Evolutionary conservation across 2,329 filamentous ascomycete species (phyloP), one percentile per base, ranked within the genome.

Genomic region (Thermoascus crustaceus): DNA sequence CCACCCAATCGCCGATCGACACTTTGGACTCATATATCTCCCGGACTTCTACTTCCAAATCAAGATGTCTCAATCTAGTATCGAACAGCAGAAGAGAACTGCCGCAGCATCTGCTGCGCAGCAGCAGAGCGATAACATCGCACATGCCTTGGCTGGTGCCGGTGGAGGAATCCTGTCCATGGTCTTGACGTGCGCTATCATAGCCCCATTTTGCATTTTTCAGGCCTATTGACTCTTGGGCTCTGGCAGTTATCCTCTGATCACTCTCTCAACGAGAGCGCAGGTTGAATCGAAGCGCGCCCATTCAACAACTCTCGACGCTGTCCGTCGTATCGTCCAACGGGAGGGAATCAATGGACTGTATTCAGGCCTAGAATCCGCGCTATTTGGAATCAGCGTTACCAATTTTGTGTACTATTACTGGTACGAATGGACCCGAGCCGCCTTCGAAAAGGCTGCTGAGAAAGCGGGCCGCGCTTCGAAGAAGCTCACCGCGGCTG

Each of bases 371-470:
- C 77, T 98, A 40, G 86, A 94, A 62, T 93, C 85, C 43, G 91
- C 91, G 34, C 73, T 98, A 30, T 95, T 98, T 63, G 91, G 91
- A 60, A 96, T 98, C 69, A 91, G 84, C 63, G 81, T 98, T 50
- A 98, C 91, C 52, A 98, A 98, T 71, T 98, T 98, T 60, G 89
- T 98, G 31, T 98, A 98, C 73, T 98, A 98, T 69, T 98, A 96
- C 73, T 98, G 77, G 89, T 98, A 96, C 66, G 91, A 98, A 69
- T 98, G 86, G 85, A 91, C 87, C 44, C 80, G 88, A 40, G 74
- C 82, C 33, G 82, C 82, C 58, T 95, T 96, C 67, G 86, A 69
- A 46, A 67, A 73, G 45, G 84, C 86, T 7, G 86, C 87, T 30
- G 61, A 73, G 39, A 80, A 77, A 52, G 71, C 83, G 36, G 84